Evolutionary conservation across 208 protist genomes (phyloP).

Genomic region (Strigomonas oncopelti): DNA sequence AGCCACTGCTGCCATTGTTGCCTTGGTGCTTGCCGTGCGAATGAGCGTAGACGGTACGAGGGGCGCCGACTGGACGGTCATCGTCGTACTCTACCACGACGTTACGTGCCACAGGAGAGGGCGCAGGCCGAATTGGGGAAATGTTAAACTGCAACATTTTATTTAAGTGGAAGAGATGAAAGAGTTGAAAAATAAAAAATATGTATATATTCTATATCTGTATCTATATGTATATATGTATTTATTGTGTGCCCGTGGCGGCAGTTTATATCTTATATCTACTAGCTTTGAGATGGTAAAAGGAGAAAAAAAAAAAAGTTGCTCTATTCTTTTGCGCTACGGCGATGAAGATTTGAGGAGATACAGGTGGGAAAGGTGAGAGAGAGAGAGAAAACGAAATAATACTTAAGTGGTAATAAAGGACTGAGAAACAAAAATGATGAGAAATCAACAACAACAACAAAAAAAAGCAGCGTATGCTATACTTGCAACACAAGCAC

Average conservation of each 20-base stretch:
- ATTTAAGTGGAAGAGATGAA: background rate
- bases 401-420: background rate
- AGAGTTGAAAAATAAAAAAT: background rate
- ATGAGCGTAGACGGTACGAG: background rate
- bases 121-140: no score
- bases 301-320: background rate
- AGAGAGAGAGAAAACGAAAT: background rate
- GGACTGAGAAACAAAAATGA: background rate
- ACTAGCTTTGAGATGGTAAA: background rate
- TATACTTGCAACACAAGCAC: no score
- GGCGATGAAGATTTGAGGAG: background rate
- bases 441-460: background rate
- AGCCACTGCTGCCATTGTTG: no score
- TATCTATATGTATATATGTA: constrained; percentile 1
- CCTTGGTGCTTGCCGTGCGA: no score
- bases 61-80: no score
- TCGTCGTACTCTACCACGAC: no score
- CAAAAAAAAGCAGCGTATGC: no score
- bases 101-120: no score
- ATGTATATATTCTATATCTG: constrained; percentile 9
- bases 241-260: no score
- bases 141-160: background rate
- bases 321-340: no score
- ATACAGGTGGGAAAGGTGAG: background rate
- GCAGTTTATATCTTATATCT: no score